Evolutionary conservation across 495 filamentous ascomycete genomes (phyloP).

Genomic region (Oidiodendron maius): DNA sequence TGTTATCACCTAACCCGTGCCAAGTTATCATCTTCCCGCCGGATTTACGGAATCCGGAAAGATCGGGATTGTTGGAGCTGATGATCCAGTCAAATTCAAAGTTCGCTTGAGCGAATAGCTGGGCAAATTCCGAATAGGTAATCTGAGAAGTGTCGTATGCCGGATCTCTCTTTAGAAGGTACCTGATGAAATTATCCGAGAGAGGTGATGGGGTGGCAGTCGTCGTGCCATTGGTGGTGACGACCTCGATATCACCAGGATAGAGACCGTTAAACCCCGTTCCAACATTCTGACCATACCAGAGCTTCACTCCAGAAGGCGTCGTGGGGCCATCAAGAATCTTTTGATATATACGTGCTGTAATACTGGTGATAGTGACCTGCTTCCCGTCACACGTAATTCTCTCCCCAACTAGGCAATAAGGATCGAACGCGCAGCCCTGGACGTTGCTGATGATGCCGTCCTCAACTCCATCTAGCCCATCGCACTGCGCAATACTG

Average conservation of each 20-base stretch:
- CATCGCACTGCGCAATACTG: constrained; percentile 30
- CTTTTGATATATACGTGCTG: neutral
- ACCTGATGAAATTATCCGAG: constrained; percentile 4
- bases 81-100: constrained; percentile 24
- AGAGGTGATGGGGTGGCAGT: neutral
- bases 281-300: constrained; percentile 13
- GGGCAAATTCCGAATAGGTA: constrained; percentile 12
- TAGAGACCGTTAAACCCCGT: constrained; percentile 3
- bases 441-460: constrained; percentile 25
- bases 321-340: constrained; percentile 7
- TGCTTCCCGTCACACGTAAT: neutral
- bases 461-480: constrained; percentile 31
- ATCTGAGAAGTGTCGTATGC: constrained; percentile 15
- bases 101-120: neutral
- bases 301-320: constrained; percentile 4
- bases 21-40: constrained; percentile 41
- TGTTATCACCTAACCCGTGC: constrained; percentile 32
- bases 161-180: constrained; percentile 15
- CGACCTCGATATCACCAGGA: constrained; percentile 2
- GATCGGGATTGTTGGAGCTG: constrained; percentile 32
- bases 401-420: neutral
- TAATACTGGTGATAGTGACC: neutral
- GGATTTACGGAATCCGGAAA: constrained; percentile 28
- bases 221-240: constrained; percentile 7
- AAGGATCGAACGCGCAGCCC: constrained; percentile 11